Evolutionary conservation across 2,329 filamentous ascomycete genomes (phyloP), one percentile per base, ranked within the genome.

Genomic region (Lasiodiplodia sp.): DNA sequence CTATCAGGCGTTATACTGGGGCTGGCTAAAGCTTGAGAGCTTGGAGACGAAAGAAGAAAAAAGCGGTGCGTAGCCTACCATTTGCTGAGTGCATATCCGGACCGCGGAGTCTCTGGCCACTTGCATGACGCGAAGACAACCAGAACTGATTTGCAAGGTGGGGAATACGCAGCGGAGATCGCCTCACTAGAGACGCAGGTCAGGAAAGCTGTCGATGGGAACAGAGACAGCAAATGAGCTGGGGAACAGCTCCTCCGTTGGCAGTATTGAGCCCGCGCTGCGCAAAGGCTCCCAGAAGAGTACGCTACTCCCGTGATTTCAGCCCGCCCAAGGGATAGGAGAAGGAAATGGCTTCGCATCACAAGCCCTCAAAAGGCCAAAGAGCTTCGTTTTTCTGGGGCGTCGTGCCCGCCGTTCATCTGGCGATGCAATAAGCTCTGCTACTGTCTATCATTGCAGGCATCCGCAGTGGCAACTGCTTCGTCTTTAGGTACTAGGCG

Each of bases 1-100:
- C 2, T 96, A 95, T 78, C 92, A 96, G 80, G 74, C 92, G n/a
- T 80, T 86, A 16, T 95, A 94, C 80, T 93, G 88, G 83, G 82
- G 81, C 16, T 96, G 92, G 92, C 77, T 87, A 47, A 92, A 90
- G 79, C 83, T 95, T 63, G 92, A 94, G 79, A 86, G 87, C 40
- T 85, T 92, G 66, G 92, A 96, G 81, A 83, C 87, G 68, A 88
- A 86, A 75, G 81, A 82, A 23, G 83, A 88, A 55, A 87, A 87
- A 72, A 80, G 86, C 72, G 85, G 89, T 90, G 44, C 18, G 72
- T 71, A 38, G 38, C 34, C 14, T 18, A 31, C n/a, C 16, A 21
- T 47, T n/a, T 21, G 44, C 18, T 21, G 44, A 47, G 14, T 25
- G 65, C 53, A 18, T 51, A 18, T 14, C 23, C 18, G 18, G 28